Base-by-base conservation (phyloP, 768 basidiomycete genomes). In the Kwoniella pini region DNA sequence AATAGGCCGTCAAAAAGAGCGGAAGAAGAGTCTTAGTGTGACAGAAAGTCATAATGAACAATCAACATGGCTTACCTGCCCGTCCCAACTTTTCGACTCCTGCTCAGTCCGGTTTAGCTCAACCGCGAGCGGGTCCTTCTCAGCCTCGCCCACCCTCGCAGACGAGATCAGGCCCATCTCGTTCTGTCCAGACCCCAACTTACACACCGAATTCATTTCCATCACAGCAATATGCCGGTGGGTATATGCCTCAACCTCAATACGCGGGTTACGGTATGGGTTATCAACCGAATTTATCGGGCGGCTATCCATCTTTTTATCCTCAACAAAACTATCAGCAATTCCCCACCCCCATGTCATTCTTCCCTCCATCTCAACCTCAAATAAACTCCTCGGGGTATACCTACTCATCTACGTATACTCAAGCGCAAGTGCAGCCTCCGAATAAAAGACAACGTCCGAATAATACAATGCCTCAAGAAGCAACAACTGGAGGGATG, bases 371-470 rank as follows among this genome's bases (percentile, higher is more conserved):
- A 31, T 30, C 54, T 38, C 54, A 48, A 38, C 46, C 26, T 11
- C 11, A n/a, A 42, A 45, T 27, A 9, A 62, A 54, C 6, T 49
- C 67, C 4, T 55, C 55, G 28, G 63, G 62, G 5, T 68, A 71
- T 45, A 42, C 63, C n/a, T 65, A 67, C 24, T 63, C 65, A 15
- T 30, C 55, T 10, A 53, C 63, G 3, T 63, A 65, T 28, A 28
- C 57, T 49, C 22, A 54, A 13, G 30, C 21, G 3, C 48, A 7
- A 22, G 48, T 17, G 36, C 42, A 13, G 30, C 19, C 44, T 12
- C 52, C 53, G 4, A 38, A 22, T 33, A 50, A 50, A 31, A 5
- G 48, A 50, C 48, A 33, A 11, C 48, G 27, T n/a, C 27, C 48
- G 7, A 36, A 50, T 19, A 33, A 26, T 26, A 15, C 30, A n/a